These are phyloP conservation scores for Chrysoporthe cubensis DNA, from an alignment of 2,329 filamentous ascomycete genomes.

Conservation along the genomic window DNA sequence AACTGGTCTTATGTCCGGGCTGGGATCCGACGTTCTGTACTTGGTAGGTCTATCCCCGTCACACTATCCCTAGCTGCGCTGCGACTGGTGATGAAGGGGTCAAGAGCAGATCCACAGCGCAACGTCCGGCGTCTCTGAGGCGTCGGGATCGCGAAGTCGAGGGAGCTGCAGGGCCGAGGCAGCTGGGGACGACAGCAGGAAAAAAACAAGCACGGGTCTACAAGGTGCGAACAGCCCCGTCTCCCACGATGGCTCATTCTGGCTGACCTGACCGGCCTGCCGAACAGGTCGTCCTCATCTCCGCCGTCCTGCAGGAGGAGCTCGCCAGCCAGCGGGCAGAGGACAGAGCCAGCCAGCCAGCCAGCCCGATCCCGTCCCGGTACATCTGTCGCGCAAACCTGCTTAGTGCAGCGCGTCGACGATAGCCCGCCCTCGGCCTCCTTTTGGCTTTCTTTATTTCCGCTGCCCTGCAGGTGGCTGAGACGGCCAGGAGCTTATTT, in stretches of 20 bases:
- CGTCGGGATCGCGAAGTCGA: too few relatives aligned
- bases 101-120: too few relatives aligned
- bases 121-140: too few relatives aligned
- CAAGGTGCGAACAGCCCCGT: too few relatives aligned
- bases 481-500: background rate
- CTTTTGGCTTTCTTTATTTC: background rate
- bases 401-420: too few relatives aligned
- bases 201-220: background rate
- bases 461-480: background rate
- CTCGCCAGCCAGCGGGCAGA: too few relatives aligned
- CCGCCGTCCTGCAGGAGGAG: background rate
- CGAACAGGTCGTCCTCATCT: background rate
- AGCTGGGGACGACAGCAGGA: background rate
- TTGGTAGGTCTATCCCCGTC: background rate
- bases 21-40: too few relatives aligned
- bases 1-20: background rate
- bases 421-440: too few relatives aligned
- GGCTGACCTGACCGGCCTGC: background rate
- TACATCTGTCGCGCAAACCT: too few relatives aligned
- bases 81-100: too few relatives aligned
- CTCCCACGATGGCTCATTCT: background rate
- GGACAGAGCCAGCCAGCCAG: too few relatives aligned
- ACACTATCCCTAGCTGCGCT: background rate
- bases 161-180: background rate
- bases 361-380: too few relatives aligned